Evolutionary conservation across 2,329 filamentous ascomycete genomes (phyloP), one percentile per base, ranked within the genome.

Genomic region (Paracoccidioides lutzii): DNA sequence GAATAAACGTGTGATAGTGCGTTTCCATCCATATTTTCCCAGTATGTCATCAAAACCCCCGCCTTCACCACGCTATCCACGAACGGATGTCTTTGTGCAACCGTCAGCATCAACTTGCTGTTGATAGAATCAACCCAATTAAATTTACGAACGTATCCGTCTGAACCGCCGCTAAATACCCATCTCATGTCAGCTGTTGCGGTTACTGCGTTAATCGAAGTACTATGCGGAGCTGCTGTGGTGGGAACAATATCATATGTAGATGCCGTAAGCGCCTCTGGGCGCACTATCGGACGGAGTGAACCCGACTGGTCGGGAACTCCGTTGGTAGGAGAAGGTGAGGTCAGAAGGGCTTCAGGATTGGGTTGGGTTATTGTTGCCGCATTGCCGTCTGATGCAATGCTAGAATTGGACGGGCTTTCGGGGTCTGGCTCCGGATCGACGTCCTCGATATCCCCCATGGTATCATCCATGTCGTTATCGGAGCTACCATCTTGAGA

Each of bases 31-130:
- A 96, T 90, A 65, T 97, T 98, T 70, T 96, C 93, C 93, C 93
- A 98, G 70, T 98, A 98, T 53, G 88, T 95, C 80, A 96, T 84
- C 52, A 97, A 74, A 5, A 95, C 88, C 1, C 90, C 93, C 2
- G 91, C 90, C 71, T 98, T 98, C 55, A 89, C 88, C 45, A 98
- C 93, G 64, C 88, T 95, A 68, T 98, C 93, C 43, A 98, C 93
- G 65, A 97, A 98, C 0, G 93, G 93, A 67, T 98, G 93, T 51
- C 88, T 80, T 73, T 98, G 93, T 37, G 93, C 93, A 5, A 98
- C 93, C 0, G 93, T 98, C 64, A 98, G 76, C 58, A 91, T 84
- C 38, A 93, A 81, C 72, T 95, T 96, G 60, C 90, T 90, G 67
- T 98, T 98, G 62, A 94, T 90, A 4, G 93, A 96, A 40, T 90